Percentiles rank a stretch among this genome's conserved stretches.
Conservation (phyloP, 768 basidiomycete genomes). For the Cyclocybe cylindracea region DNA sequence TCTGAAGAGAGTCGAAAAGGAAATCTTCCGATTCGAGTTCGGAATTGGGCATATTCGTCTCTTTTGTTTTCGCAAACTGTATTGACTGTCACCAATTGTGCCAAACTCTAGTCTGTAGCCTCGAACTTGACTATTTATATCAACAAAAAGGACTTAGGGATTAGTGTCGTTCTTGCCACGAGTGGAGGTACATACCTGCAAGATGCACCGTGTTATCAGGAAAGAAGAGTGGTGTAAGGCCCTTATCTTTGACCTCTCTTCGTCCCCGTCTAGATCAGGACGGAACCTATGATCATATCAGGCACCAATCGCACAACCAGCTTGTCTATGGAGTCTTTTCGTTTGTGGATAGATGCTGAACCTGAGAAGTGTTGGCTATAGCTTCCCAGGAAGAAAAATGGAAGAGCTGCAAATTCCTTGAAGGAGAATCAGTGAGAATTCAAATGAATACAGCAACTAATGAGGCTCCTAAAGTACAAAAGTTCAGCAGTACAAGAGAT, state of each 20-base stretch:
- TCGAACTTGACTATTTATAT: too few species aligned
- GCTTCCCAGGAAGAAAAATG: not conserved
- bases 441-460: constrained; percentile 3
- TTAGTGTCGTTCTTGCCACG: too few species aligned
- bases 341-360: not conserved
- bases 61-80: not conserved
- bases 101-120: too few species aligned
- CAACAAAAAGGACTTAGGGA: too few species aligned
- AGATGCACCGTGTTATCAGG: too few species aligned
- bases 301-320: not conserved
- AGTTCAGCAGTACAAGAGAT: not conserved
- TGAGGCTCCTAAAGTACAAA: constrained; percentile 3
- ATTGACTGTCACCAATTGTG: not conserved
- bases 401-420: not conserved
- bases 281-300: too few species aligned
- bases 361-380: not conserved
- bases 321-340: not conserved
- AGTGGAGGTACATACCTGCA: too few species aligned
- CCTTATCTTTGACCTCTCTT: too few species aligned
- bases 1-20: constrained; percentile 61
- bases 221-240: too few species aligned
- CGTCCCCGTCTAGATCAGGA: too few species aligned
- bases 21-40: constrained; percentile 60
- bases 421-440: not conserved
- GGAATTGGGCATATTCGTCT: not conserved